Percentiles rank a stretch among this genome's conserved stretches.
Evolutionary conservation across 2,329 filamentous ascomycete species (phyloP).

Genomic region (Paraphaeosphaeria minitans): DNA sequence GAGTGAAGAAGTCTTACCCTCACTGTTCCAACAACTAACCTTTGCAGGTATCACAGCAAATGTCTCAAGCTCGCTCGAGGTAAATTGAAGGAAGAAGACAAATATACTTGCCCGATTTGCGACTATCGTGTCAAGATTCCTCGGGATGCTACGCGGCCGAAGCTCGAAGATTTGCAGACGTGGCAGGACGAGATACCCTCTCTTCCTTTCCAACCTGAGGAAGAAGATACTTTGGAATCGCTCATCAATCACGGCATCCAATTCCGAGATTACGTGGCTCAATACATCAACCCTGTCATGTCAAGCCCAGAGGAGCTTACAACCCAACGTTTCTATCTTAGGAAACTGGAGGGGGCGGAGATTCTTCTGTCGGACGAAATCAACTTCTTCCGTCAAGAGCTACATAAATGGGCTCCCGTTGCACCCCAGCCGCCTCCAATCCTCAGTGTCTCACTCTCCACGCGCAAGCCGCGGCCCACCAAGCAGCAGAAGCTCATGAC

Average conservation of each 20-base stretch:
- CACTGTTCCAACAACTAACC: constrained; percentile 28
- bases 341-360: constrained; percentile 96
- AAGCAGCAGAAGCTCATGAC: constrained; percentile 95
- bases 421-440: constrained; percentile 85
- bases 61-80: constrained; percentile 96
- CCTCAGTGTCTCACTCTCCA: constrained; percentile 85
- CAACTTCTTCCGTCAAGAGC: constrained; percentile 95
- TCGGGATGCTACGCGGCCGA: constrained; percentile 91
- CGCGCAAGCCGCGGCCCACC: constrained; percentile 91
- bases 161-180: constrained; percentile 82
- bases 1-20: constrained; percentile 45
- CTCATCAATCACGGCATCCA: constrained; percentile 84
- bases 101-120: constrained; percentile 97
- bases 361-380: constrained; percentile 90
- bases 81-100: constrained; percentile 97
- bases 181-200: constrained; percentile 82
- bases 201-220: constrained; percentile 93
- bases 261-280: constrained; percentile 81
- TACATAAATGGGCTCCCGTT: constrained; percentile 93
- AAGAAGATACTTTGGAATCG: constrained; percentile 82
- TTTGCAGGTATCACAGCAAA: constrained; percentile 89
- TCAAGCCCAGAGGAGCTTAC: constrained; percentile 85
- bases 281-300: constrained; percentile 80
- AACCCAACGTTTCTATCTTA: constrained; percentile 90
- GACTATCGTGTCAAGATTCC: constrained; percentile 98